Evolutionary conservation across 257 asterid species (phyloP).

Genomic region (Solanum neorickii): DNA sequence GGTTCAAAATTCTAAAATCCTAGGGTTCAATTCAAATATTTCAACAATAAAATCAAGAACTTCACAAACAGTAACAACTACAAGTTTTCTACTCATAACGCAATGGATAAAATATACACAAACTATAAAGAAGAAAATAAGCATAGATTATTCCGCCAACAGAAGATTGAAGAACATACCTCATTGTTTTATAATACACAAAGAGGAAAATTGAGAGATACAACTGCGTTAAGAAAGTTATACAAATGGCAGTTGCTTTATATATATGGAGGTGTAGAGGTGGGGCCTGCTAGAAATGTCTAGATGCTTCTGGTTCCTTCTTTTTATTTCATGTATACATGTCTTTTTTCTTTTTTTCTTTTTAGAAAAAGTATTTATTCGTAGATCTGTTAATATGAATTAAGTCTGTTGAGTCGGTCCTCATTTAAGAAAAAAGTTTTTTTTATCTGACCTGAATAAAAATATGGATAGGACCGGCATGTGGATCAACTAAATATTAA

Average conservation of each 20-base stretch:
- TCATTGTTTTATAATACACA: not conserved
- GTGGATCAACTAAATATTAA: no score
- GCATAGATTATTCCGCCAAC: not conserved
- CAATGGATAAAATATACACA: not conserved
- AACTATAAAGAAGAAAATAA: not conserved
- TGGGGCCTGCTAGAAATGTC: slow-evolving; percentile 16
- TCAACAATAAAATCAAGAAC: not conserved
- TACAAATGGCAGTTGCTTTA: not conserved
- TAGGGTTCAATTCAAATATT: not conserved
- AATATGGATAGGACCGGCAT: no score
- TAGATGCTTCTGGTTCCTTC: slow-evolving; percentile 15
- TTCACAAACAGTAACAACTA: not conserved
- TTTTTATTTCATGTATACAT: no score
- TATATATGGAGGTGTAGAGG: not conserved
- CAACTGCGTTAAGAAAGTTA: not conserved
- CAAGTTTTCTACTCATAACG: not conserved
- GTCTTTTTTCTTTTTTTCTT: no score
- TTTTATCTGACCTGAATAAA: no score
- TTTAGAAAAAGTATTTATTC: no score
- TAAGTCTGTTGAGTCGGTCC: no score
- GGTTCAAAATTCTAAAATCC: not conserved
- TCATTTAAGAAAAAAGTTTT: no score
- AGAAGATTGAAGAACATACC: not conserved
- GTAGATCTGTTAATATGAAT: no score
- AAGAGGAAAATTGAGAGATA: not conserved